Evolutionary conservation across 805 yeast genomes (phyloP).

Genomic region (Sporopachydermia quercuum): DNA sequence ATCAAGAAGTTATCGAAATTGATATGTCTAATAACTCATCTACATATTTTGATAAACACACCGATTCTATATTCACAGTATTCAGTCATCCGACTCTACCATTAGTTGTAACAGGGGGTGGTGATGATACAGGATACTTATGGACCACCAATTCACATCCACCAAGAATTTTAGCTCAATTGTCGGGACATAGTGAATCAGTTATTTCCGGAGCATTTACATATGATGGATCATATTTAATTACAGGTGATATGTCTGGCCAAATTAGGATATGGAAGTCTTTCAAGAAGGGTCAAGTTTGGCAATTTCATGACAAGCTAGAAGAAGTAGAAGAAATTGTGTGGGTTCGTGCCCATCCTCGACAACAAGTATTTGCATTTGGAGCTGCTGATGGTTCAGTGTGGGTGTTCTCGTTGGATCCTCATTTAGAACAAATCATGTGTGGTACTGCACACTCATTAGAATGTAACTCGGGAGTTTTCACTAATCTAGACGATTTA

Average conservation of each 20-base stretch:
- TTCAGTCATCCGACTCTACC: slow-evolving; percentile 77
- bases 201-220: slow-evolving; percentile 78
- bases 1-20: slow-evolving; percentile 48
- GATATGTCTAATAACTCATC: slow-evolving; percentile 85
- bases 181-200: slow-evolving; percentile 76
- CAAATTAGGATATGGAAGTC: slow-evolving; percentile 60
- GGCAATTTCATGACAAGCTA: slow-evolving; percentile 56
- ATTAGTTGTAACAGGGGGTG: slow-evolving; percentile 82
- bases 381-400: slow-evolving; percentile 90
- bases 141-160: slow-evolving; percentile 81
- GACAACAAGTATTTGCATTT: slow-evolving; percentile 65
- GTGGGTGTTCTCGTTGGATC: slow-evolving; percentile 75
- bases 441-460: slow-evolving; percentile 59
- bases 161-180: slow-evolving; percentile 61
- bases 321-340: slow-evolving; percentile 85
- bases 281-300: slow-evolving; percentile 63
- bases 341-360: slow-evolving; percentile 74
- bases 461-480: slow-evolving; percentile 70
- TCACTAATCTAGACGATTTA: slow-evolving; percentile 45
- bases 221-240: slow-evolving; percentile 59
- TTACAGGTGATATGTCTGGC: slow-evolving; percentile 95
- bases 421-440: slow-evolving; percentile 54
- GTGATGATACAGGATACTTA: slow-evolving; percentile 75
- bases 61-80: slow-evolving; percentile 76
- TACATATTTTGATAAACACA: slow-evolving; percentile 79